Conservation (phyloP, 352 stramenopile species). For the Phytophthora cactorum region DNA sequence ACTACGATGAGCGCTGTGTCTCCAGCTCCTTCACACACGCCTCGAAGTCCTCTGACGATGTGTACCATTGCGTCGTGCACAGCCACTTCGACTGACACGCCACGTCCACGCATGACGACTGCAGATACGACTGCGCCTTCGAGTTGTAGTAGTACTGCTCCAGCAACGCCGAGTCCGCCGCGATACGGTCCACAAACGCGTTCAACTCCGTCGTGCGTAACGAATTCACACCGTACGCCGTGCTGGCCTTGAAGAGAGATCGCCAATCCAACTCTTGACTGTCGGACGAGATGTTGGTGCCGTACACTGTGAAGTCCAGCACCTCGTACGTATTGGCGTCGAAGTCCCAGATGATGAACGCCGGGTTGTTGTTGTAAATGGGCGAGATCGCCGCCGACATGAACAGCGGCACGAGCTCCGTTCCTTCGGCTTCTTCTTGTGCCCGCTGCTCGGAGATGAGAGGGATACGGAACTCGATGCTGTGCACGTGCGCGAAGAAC, state of each 20-base stretch:
- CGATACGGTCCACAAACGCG: constrained; percentile 51
- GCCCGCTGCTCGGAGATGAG: constrained; percentile 25
- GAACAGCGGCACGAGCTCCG: constrained; percentile 73
- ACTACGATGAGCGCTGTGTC: background rate
- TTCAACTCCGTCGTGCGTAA: constrained; percentile 51
- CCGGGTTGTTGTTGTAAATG: constrained; percentile 89
- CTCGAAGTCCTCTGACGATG: constrained; percentile 60
- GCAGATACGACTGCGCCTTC: constrained; percentile 65
- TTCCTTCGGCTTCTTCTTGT: constrained; percentile 12
- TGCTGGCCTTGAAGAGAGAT: constrained; percentile 53
- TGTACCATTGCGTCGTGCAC: constrained; percentile 76
- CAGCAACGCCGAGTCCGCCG: constrained; percentile 47
- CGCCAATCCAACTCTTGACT: constrained; percentile 46
- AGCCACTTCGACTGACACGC: constrained; percentile 61
- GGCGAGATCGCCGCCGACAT: constrained; percentile 84
- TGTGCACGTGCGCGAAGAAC: constrained; percentile 93
- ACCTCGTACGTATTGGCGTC: constrained; percentile 71
- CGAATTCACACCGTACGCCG: constrained; percentile 52
- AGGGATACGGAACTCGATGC: constrained; percentile 87
- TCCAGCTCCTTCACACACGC: constrained; percentile 44
- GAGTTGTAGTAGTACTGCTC: constrained; percentile 84
- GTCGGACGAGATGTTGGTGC: constrained; percentile 59
- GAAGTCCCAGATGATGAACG: constrained; percentile 86
- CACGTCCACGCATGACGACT: constrained; percentile 44
- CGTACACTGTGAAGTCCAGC: constrained; percentile 78